Conservation (phyloP, 768 basidiomycete genomes). For the Roridomyces roridus region DNA sequence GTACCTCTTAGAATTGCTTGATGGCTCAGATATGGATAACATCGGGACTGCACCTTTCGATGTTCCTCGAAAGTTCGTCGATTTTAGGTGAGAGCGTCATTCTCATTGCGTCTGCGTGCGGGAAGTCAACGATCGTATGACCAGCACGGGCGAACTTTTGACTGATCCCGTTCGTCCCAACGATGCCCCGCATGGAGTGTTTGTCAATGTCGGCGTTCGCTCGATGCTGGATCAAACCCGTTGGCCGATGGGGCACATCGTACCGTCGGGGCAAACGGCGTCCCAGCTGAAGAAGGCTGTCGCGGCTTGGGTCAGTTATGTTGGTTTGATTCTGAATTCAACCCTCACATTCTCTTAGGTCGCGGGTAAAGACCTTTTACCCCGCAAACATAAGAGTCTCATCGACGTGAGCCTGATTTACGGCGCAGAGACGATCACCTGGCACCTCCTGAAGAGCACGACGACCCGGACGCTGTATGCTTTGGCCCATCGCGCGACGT, state of each 20-base stretch:
- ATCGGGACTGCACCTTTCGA: conserved; percentile 27
- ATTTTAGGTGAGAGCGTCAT: conserved; percentile 30
- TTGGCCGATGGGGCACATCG: conserved; percentile 19
- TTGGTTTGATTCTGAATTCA: too few relatives aligned
- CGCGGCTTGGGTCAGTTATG: conserved; percentile 27
- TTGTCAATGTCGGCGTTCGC: conserved; percentile 14
- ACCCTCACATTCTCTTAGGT: conserved; percentile 6
- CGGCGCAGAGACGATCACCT: conserved; percentile 10
- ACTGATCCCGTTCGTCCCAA: conserved; percentile 17
- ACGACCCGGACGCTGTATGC: conserved; percentile 28
- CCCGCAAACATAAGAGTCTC: not conserved
- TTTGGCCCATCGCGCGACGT: conserved; percentile 31
- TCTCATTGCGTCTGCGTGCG: not conserved
- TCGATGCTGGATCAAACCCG: conserved; percentile 13
- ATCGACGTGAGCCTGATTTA: conserved; percentile 19
- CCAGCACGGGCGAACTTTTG: conserved; percentile 28
- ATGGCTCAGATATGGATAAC: not conserved
- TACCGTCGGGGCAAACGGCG: not conserved
- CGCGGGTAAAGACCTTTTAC: conserved; percentile 17
- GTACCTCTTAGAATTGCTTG: not conserved
- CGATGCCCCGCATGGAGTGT: conserved; percentile 16
- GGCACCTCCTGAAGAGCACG: conserved; percentile 22
- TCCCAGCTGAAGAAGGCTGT: conserved; percentile 16
- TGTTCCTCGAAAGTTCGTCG: conserved; percentile 29
- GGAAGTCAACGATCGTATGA: not conserved